These are phyloP conservation scores for Astrephomene gubernaculifera DNA, from an alignment of 139 green algal species.

Conservation along the genomic window DNA sequence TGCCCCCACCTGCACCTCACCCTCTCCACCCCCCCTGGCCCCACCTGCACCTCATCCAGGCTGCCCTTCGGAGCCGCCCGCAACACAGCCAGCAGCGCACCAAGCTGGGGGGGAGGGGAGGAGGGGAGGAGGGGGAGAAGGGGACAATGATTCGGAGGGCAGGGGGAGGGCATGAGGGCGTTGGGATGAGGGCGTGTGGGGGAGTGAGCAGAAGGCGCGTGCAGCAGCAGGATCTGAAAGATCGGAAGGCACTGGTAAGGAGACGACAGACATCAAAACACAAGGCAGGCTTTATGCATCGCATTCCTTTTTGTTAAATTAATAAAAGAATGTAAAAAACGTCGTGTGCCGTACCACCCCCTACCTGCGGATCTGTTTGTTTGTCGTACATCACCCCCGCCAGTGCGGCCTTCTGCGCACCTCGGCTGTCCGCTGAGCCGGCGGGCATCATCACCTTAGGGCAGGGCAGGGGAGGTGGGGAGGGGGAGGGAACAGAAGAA, in stretches of 20 bases:
- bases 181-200: no score
- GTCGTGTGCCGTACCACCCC: not conserved
- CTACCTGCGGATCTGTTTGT: constrained; percentile 31
- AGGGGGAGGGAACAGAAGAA: not conserved
- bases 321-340: not conserved
- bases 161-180: not conserved
- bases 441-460: constrained; percentile 83
- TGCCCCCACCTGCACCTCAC: not conserved
- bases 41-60: constrained; percentile 5
- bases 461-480: not conserved
- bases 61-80: not conserved
- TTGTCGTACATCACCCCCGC: constrained; percentile 88
- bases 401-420: constrained; percentile 81
- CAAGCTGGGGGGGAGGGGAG: constrained; percentile 63
- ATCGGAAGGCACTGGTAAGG: not conserved
- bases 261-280: not conserved
- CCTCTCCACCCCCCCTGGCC: not conserved
- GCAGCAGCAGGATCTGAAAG: no score
- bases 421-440: constrained; percentile 65
- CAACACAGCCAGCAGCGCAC: constrained; percentile 65
- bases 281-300: not conserved
- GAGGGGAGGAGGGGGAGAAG: constrained; percentile 11
- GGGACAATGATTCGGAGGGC: not conserved
- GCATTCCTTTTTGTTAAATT: not conserved
- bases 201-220: not conserved